Base-by-base conservation (phyloP, 2,329 filamentous ascomycete genomes). In the Fusarium metavorans region DNA sequence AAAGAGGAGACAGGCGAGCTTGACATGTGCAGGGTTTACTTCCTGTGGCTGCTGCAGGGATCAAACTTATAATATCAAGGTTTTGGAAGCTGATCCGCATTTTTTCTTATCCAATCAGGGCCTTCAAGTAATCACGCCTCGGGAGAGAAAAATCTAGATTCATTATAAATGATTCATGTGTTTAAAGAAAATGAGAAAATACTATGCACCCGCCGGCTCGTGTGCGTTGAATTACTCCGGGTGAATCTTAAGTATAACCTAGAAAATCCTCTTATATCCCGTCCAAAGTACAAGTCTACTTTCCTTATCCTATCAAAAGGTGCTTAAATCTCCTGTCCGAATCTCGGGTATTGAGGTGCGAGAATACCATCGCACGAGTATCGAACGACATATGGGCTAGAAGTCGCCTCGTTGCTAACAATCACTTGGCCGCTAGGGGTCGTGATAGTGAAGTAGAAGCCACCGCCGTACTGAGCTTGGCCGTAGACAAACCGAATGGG, bases 401-500 rank as follows among this genome's bases (percentile, higher is more conserved):
- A 18, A 18, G 37, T 60, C 14, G 16, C 57, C 35, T 41, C 35
- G 39, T 20, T 60, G 37, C 57, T 30, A 6, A 43, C 23, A 45
- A 60, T 27, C 10, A 60, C 57, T 43, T 60, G 57, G 57, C 57
- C 57, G 37, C 37, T 60, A n/a, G 57, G 57, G 37, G 57, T 32
- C 10, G 57, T 60, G 25, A 60, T 30, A 37, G 57, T 60, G 27
- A 60, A 60, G 18, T 20, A 32, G n/a, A 60, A 60, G 6, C 57
- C 57, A 25, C 57, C 57, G 16, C 37, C 57, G 57, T 60, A 60
- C 23, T 60, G 57, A 16, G 57, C 57, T 37, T 60, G 57, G 18
- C 57, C 57, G 23, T 60, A 60, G 16, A 60, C 16, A 25, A 60
- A 45, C 35, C 57, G 34, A 13, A 57, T 57, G 6, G 54, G 54